Conservation (phyloP, 2,329 filamentous ascomycete genomes). For the Coniochaeta sp. region DNA sequence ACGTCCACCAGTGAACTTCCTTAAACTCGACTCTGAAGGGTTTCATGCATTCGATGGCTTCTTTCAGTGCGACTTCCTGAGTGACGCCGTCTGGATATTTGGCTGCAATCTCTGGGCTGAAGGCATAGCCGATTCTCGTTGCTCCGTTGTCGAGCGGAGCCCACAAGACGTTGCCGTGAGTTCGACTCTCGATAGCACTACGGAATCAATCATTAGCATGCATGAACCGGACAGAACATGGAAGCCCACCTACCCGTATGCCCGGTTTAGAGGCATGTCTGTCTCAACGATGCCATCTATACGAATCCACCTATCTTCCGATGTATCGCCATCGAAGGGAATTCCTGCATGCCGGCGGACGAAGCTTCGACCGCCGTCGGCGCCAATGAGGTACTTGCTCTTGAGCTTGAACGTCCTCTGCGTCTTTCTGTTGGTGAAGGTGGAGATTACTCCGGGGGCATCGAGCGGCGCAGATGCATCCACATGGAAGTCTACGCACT, state of each 20-base stretch:
- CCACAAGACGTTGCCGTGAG: constrained; percentile 49
- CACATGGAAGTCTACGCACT: constrained; percentile 28
- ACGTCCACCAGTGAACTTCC: constrained; percentile 46
- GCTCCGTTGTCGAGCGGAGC: constrained; percentile 43
- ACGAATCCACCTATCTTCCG: constrained; percentile 36
- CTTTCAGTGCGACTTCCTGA: constrained; percentile 45
- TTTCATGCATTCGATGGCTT: constrained; percentile 33
- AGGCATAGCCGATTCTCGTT: constrained; percentile 45
- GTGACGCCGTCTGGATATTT: constrained; percentile 25
- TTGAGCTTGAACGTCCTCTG: constrained; percentile 8
- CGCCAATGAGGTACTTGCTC: constrained; percentile 40
- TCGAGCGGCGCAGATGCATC: constrained; percentile 20
- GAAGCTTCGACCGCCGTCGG: constrained; percentile 41
- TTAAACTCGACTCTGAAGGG: constrained; percentile 33
- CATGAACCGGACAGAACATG: background rate
- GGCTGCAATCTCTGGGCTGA: constrained; percentile 32
- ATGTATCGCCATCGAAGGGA: constrained; percentile 34
- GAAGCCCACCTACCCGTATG: constrained; percentile 21
- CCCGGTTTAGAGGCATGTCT: constrained; percentile 29
- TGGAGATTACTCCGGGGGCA: constrained; percentile 18
- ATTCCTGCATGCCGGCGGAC: constrained; percentile 37
- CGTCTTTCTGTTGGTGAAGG: constrained; percentile 6
- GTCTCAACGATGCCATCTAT: constrained; percentile 42
- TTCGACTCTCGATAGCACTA: constrained; percentile 37
- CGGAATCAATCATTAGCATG: background rate